Conservation (phyloP, 352 stramenopile species). For the Globisporangium echinulatum region DNA sequence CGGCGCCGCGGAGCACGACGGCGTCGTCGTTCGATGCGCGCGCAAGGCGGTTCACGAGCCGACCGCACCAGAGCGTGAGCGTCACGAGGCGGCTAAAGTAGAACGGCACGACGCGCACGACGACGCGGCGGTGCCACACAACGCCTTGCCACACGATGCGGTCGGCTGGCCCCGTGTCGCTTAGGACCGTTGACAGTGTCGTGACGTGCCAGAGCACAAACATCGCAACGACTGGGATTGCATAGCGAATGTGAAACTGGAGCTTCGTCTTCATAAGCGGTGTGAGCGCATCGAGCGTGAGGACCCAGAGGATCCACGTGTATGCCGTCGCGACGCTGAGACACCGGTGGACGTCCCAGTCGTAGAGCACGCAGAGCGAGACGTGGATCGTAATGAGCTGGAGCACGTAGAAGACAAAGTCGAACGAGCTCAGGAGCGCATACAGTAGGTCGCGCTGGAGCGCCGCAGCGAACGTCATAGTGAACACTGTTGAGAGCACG, state of each 20-base stretch:
- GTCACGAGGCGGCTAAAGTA: constrained; percentile 18
- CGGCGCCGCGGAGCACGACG: constrained; percentile 19
- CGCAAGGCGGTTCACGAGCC: constrained; percentile 6
- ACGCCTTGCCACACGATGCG: constrained; percentile 9
- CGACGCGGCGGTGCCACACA: constrained; percentile 3
- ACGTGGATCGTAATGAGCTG: constrained; percentile 23
- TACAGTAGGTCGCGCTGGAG: constrained; percentile 25
- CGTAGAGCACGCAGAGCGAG: constrained; percentile 19
- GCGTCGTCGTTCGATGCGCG: constrained; percentile 13
- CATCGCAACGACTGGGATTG: constrained; percentile 11
- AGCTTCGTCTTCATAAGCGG: constrained; percentile 23
- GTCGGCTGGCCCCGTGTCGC: constrained; percentile 7
- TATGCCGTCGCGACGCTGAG: constrained; percentile 14
- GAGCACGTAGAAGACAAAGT: constrained; percentile 28
- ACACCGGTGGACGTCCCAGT: constrained; percentile 12
- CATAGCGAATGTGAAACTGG: constrained; percentile 15
- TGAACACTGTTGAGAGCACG: constrained; percentile 10
- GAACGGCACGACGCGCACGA: constrained; percentile 16
- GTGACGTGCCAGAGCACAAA: constrained; percentile 14
- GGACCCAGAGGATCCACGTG: constrained; percentile 23
- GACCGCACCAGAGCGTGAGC: constrained; percentile 11
- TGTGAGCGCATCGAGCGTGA: constrained; percentile 27
- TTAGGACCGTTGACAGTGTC: constrained; percentile 5
- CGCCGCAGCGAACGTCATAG: constrained; percentile 10
- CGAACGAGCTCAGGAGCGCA: constrained; percentile 27